Evolutionary conservation across 164 flowering plant species (phyloP).

Genomic region (Litsea cubeba): DNA sequence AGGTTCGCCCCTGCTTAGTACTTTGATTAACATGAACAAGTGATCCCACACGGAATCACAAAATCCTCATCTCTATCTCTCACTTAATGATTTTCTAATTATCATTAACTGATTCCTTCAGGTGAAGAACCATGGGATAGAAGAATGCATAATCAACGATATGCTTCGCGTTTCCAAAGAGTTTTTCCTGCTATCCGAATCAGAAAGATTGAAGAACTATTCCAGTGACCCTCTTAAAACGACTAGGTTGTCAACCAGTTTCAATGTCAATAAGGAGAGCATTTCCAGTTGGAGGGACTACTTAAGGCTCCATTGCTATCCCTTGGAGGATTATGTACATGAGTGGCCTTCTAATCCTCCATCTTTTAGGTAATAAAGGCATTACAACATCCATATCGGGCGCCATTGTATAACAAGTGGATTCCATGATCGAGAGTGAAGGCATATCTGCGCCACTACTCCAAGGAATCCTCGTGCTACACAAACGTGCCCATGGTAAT

Average conservation of each 20-base stretch:
- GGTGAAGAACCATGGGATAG: slow-evolving; percentile 44
- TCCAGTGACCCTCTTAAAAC: slow-evolving; percentile 48
- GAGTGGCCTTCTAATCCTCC: slow-evolving; percentile 60
- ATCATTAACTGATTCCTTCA: neutral
- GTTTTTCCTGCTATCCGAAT: slow-evolving; percentile 47
- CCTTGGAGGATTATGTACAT: slow-evolving; percentile 38
- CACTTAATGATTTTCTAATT: neutral
- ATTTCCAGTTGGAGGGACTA: slow-evolving; percentile 63
- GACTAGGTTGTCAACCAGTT: slow-evolving; percentile 51
- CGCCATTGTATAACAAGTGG: too few species aligned
- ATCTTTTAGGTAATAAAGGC: slow-evolving; percentile 32
- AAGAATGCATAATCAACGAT: slow-evolving; percentile 23
- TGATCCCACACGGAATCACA: too few species aligned
- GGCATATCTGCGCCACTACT: too few species aligned
- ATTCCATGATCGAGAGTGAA: too few species aligned
- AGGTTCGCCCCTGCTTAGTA: too few species aligned
- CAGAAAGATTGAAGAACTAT: slow-evolving; percentile 46
- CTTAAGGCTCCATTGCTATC: slow-evolving; percentile 62
- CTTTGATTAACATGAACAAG: too few species aligned
- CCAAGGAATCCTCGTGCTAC: too few species aligned
- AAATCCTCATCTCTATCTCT: too few species aligned
- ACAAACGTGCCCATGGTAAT: neutral
- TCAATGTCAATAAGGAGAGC: slow-evolving; percentile 49
- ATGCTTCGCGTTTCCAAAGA: slow-evolving; percentile 37
- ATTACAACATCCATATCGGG: too few species aligned